phyloP scores from a whole-genome alignment of 768 basidiomycete genomes.

The Tylopilus rubrobrunneus region DNA sequence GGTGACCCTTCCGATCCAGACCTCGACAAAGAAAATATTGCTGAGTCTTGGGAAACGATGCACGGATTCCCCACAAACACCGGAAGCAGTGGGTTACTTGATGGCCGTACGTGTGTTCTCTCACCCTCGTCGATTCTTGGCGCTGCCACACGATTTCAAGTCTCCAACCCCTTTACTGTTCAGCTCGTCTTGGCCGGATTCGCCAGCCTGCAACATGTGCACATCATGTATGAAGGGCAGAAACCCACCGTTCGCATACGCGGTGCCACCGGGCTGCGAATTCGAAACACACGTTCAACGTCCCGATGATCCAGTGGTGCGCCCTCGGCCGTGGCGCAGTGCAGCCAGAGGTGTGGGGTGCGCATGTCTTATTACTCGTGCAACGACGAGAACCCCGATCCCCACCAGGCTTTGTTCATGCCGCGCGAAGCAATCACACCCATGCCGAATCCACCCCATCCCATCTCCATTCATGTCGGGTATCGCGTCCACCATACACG shows the following conservation, averaged over 20 bases:
- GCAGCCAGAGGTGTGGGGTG: neutral
- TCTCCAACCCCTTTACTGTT: neutral
- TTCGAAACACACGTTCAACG: conserved; percentile 9
- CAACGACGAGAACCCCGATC: too few species aligned
- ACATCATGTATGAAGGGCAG: neutral
- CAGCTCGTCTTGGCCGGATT: neutral
- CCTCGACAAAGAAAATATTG: neutral
- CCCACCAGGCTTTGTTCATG: neutral
- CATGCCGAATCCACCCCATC: neutral
- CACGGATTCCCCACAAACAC: neutral
- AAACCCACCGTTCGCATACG: too few species aligned
- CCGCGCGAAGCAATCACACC: neutral
- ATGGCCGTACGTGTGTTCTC: neutral
- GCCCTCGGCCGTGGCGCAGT: neutral
- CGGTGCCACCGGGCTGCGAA: neutral
- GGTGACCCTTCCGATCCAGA: too few species aligned
- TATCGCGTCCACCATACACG: neutral
- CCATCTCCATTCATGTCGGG: neutral
- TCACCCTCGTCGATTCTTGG: neutral
- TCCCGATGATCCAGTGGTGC: neutral
- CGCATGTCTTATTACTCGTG: conserved; percentile 15
- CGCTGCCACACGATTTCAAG: neutral
- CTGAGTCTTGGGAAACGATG: neutral
- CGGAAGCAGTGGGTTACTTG: too few species aligned
- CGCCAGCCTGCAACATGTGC: neutral